Conservation (phyloP, 192 early-diverging fungal genomes). For the Coemansia sp. region DNA sequence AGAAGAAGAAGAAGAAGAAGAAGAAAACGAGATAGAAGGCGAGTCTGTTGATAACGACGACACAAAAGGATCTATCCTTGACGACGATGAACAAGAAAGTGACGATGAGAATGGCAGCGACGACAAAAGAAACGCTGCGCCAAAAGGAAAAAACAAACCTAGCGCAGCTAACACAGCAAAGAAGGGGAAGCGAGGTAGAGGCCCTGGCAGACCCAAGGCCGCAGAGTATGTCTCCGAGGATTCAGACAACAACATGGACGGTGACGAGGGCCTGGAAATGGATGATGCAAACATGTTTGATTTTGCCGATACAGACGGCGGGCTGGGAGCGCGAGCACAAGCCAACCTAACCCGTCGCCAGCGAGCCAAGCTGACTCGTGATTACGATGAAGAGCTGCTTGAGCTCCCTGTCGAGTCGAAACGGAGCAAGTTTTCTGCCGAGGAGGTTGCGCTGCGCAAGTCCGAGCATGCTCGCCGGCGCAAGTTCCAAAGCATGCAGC, state of each 20-base stretch:
- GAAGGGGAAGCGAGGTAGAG: conserved; percentile 3
- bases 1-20: not conserved
- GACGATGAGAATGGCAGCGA: conserved; percentile 3
- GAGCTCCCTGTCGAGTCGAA: conserved; percentile 69
- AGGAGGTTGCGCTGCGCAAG: conserved; percentile 68
- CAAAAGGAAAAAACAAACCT: not conserved
- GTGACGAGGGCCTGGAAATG: conserved; percentile 5
- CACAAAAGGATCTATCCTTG: not conserved
- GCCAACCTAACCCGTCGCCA: conserved; percentile 67
- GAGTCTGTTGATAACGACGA: conserved; percentile 4
- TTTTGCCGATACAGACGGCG: conserved; percentile 15
- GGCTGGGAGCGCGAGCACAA: not conserved
- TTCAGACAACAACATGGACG: conserved; percentile 7
- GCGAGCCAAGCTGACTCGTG: conserved; percentile 63
- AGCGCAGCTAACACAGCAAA: not conserved
- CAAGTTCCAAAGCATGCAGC: conserved; percentile 76
- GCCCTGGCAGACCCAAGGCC: conserved; percentile 12
- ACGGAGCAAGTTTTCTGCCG: conserved; percentile 65
- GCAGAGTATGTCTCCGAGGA: not conserved
- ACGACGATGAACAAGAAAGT: not conserved
- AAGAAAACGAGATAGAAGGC: not conserved
- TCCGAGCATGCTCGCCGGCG: conserved; percentile 74
- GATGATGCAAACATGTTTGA: conserved; percentile 8
- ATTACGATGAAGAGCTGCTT: conserved; percentile 61
- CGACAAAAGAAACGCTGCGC: not conserved